A percentile compares a stretch with the other conserved stretches of the same genome.
These are phyloP conservation scores for Cylindrotheca fusiformis DNA, from an alignment of 108 stramenopile species.

Conservation along the genomic window DNA sequence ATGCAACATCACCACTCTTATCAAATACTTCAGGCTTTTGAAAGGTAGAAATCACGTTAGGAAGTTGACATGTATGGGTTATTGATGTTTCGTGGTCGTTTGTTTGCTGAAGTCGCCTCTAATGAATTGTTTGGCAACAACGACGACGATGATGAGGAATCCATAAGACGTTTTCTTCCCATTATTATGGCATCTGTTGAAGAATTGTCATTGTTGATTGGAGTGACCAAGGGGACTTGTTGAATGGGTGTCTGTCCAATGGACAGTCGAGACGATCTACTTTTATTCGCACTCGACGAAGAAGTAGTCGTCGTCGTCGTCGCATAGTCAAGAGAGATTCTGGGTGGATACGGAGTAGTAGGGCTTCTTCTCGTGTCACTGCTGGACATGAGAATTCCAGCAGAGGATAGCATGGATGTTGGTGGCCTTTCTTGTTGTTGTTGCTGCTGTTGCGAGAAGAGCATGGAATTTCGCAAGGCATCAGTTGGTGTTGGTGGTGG, in stretches of 20 bases:
- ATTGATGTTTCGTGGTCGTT: too few relatives aligned
- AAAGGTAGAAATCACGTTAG: too few relatives aligned
- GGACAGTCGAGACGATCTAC: not conserved
- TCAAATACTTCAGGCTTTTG: too few relatives aligned
- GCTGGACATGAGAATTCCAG: not conserved
- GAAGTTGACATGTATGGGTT: too few relatives aligned
- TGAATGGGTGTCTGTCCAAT: slow-evolving; percentile 11
- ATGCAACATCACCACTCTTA: too few relatives aligned
- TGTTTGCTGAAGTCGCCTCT: too few relatives aligned
- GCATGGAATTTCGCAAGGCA: not conserved
- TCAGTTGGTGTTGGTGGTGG: slow-evolving; percentile 19
- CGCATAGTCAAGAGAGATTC: not conserved
- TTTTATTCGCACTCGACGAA: not conserved
- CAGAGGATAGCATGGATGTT: too few relatives aligned
- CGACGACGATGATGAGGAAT: too few relatives aligned
- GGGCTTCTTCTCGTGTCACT: not conserved
- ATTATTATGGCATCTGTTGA: too few relatives aligned
- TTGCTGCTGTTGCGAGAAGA: slow-evolving; percentile 1
- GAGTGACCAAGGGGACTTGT: slow-evolving; percentile 10
- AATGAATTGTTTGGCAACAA: too few relatives aligned
- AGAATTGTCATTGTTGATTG: not conserved
- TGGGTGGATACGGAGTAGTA: not conserved
- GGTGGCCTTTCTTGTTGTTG: too few relatives aligned
- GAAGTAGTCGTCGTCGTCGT: slow-evolving; percentile 3
- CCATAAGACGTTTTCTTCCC: too few relatives aligned